Conservation (phyloP, 2,329 filamentous ascomycete species). For the Westerdykella ornata region DNA sequence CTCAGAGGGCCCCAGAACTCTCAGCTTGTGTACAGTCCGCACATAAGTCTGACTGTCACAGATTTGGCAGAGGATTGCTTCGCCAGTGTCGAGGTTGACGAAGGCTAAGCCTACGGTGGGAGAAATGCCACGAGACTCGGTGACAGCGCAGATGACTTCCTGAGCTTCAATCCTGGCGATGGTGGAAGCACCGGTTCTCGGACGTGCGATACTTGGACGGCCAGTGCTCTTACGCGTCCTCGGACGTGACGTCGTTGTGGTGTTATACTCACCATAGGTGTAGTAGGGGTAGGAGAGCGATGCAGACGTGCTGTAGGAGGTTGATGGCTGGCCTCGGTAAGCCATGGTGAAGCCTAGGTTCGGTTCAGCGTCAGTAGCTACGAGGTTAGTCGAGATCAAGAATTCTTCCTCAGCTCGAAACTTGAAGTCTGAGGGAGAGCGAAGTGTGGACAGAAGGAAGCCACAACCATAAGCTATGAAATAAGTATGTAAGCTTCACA, state of each 20-base stretch:
- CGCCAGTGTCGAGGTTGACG: slow-evolving; percentile 76
- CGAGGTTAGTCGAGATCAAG: slow-evolving; percentile 9
- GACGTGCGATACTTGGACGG: slow-evolving; percentile 43
- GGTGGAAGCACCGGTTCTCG: slow-evolving; percentile 52
- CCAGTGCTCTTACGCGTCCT: slow-evolving; percentile 28
- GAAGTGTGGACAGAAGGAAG: neutral
- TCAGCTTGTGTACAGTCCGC: slow-evolving; percentile 78
- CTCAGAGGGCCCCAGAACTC: slow-evolving; percentile 69
- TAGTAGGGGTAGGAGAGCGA: slow-evolving; percentile 30
- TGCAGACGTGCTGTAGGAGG: slow-evolving; percentile 27
- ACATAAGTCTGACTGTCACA: slow-evolving; percentile 90
- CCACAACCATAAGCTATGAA: no score
- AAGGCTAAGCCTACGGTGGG: slow-evolving; percentile 82
- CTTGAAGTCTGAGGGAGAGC: slow-evolving; percentile 1
- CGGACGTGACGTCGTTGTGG: slow-evolving; percentile 32
- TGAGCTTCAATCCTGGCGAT: slow-evolving; percentile 54
- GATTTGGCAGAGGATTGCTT: slow-evolving; percentile 81
- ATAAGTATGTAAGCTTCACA: no score
- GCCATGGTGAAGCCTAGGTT: slow-evolving; percentile 24
- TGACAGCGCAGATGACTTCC: slow-evolving; percentile 79
- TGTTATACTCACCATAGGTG: slow-evolving; percentile 32
- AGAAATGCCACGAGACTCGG: slow-evolving; percentile 78
- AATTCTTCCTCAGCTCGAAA: neutral
- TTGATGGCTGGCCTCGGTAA: slow-evolving; percentile 17
- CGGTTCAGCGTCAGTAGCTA: slow-evolving; percentile 11